A percentile compares a stretch with the other conserved stretches of the same genome.
These are phyloP conservation scores for Amaranthus tricolor DNA, from an alignment of 179 eudicot species.

Conservation along the genomic window DNA sequence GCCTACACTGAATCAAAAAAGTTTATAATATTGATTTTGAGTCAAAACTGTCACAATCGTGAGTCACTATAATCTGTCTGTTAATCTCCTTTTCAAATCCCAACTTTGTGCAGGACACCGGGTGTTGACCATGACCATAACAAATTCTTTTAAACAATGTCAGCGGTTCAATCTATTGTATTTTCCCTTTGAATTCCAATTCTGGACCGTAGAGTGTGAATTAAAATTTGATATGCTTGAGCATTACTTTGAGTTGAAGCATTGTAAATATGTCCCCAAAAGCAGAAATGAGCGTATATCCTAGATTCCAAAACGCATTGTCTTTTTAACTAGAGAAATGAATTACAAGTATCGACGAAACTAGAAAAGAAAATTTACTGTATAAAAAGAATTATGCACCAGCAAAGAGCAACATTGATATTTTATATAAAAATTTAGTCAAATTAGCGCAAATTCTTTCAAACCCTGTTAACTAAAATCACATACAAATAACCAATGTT, in stretches of 20 bases:
- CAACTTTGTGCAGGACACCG: slow-evolving; percentile 7
- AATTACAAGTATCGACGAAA: background rate
- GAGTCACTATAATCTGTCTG: too few relatives aligned
- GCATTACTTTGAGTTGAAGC: too few relatives aligned
- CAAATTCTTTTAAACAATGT: background rate
- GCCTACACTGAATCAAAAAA: too few relatives aligned
- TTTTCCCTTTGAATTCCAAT: background rate
- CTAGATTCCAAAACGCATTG: background rate
- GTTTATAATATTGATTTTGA: too few relatives aligned
- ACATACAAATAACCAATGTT: background rate
- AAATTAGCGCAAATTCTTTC: background rate
- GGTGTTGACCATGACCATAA: background rate
- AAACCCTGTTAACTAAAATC: background rate
- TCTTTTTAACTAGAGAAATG: background rate
- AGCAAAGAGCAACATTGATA: too few relatives aligned
- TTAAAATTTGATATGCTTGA: too few relatives aligned
- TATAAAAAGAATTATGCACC: background rate
- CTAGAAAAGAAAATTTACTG: background rate
- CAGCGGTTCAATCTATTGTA: background rate
- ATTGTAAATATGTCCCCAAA: too few relatives aligned
- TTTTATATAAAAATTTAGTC: background rate
- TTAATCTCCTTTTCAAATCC: background rate
- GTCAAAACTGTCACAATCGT: too few relatives aligned
- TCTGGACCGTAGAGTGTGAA: background rate
- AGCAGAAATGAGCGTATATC: background rate